Percentiles rank a stretch among this genome's conserved stretches.
Conservation (phyloP, 345 rosid species). For the Moricandia arvensis region DNA sequence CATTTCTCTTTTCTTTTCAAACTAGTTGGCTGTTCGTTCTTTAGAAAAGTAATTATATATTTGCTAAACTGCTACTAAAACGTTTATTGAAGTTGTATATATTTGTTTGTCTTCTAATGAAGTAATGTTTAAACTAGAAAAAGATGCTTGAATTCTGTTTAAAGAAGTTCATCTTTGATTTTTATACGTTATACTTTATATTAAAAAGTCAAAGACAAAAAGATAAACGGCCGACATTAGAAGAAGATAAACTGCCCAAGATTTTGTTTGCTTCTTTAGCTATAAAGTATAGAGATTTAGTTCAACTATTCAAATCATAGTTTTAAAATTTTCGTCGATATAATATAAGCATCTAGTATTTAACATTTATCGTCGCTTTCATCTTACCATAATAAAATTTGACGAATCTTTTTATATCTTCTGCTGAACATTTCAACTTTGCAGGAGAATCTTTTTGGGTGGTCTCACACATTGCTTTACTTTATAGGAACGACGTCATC, state of each 20-base stretch:
- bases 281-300: not conserved
- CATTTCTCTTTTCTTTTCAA: not conserved
- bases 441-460: not conserved
- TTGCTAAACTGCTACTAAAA: not conserved
- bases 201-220: not conserved
- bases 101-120: not conserved
- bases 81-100: not conserved
- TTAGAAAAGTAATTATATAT: not conserved
- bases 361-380: not conserved
- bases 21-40: not conserved
- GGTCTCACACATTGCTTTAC: conserved; percentile 4
- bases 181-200: not conserved
- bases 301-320: not conserved
- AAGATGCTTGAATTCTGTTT: not conserved
- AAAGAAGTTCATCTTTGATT: not conserved
- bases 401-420: not conserved
- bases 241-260: conserved; percentile 11
- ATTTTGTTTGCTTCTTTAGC: not conserved
- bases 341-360: not conserved
- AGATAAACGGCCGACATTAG: conserved; percentile 7
- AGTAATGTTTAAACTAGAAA: not conserved
- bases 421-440: not conserved
- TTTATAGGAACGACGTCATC: not conserved
- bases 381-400: not conserved
- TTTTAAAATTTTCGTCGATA: not conserved